phyloP scores from a whole-genome alignment of 768 basidiomycete genomes.

The Pluteus cervinus region DNA sequence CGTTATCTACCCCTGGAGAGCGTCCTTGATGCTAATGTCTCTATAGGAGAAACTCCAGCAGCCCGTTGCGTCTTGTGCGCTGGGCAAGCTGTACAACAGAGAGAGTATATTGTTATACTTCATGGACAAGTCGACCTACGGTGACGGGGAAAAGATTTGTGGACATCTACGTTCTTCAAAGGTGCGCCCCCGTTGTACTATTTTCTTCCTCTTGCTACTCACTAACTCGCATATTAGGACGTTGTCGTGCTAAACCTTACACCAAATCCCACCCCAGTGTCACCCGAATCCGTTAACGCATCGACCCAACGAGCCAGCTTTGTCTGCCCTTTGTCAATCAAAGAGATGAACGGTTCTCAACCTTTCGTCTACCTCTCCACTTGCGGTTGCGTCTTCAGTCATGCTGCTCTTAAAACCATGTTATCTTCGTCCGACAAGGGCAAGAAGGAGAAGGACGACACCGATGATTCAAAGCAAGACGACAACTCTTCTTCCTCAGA shows the following conservation, averaged over 20 bases:
- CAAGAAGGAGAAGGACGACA: constrained; percentile 24
- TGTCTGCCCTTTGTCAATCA: constrained; percentile 85
- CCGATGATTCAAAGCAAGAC: constrained; percentile 13
- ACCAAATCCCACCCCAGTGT: constrained; percentile 51
- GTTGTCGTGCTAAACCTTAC: constrained; percentile 81
- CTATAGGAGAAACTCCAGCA: constrained; percentile 73
- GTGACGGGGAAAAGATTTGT: constrained; percentile 89
- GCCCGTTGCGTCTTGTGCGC: constrained; percentile 85
- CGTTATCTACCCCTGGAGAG: constrained; percentile 7
- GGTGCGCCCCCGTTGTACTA: constrained; percentile 39
- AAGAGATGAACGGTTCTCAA: constrained; percentile 89
- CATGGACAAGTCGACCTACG: constrained; percentile 75
- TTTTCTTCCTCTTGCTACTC: background rate
- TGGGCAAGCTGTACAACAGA: constrained; percentile 96
- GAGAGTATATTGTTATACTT: constrained; percentile 90
- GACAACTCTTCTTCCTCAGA: constrained; percentile 16
- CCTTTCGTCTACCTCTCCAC: constrained; percentile 84
- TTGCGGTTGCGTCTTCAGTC: constrained; percentile 91
- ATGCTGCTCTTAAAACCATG: constrained; percentile 72
- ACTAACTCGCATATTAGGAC: constrained; percentile 45
- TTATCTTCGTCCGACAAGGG: constrained; percentile 23
- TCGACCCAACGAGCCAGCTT: constrained; percentile 57
- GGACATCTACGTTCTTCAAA: constrained; percentile 88
- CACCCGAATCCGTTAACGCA: constrained; percentile 30
- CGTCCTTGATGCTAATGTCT: background rate